Evolutionary conservation across 192 early-diverging fungal species (phyloP).

Genomic region (Dissophora ornata): DNA sequence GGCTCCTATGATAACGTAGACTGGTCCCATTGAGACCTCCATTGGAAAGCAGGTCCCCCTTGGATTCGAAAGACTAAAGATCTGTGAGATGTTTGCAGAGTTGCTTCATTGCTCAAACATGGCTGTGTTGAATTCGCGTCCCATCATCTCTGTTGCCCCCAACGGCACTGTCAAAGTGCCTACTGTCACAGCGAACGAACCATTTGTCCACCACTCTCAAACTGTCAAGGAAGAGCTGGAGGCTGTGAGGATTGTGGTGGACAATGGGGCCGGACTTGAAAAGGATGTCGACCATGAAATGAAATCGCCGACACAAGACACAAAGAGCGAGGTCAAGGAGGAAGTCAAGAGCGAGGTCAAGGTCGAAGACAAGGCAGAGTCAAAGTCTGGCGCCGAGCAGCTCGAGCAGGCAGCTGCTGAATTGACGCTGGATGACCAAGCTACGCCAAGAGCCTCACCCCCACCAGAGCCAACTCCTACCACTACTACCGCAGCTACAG

Average conservation of each 20-base stretch:
- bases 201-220: constrained; percentile 15
- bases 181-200: constrained; percentile 17
- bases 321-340: too few relatives aligned
- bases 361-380: not conserved
- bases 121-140: constrained; percentile 72
- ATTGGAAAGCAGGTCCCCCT: constrained; percentile 82
- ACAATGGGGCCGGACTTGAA: not conserved
- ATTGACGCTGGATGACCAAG: constrained; percentile 20
- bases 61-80: constrained; percentile 93
- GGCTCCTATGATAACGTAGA: constrained; percentile 43
- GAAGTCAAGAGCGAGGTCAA: not conserved
- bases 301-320: not conserved
- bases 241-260: not conserved
- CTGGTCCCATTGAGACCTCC: constrained; percentile 77
- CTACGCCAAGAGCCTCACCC: constrained; percentile 31
- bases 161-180: constrained; percentile 50
- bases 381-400: not conserved
- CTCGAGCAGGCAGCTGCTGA: constrained; percentile 13
- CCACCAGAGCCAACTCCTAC: constrained; percentile 21
- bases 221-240: constrained; percentile 26
- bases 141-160: constrained; percentile 39
- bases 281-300: constrained; percentile 10
- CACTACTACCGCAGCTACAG: constrained; percentile 13
- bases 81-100: constrained; percentile 99
- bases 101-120: constrained; percentile 92